phyloP scores from a whole-genome alignment of 176 grass and related monocot genomes.

The Pharus latifolius region DNA sequence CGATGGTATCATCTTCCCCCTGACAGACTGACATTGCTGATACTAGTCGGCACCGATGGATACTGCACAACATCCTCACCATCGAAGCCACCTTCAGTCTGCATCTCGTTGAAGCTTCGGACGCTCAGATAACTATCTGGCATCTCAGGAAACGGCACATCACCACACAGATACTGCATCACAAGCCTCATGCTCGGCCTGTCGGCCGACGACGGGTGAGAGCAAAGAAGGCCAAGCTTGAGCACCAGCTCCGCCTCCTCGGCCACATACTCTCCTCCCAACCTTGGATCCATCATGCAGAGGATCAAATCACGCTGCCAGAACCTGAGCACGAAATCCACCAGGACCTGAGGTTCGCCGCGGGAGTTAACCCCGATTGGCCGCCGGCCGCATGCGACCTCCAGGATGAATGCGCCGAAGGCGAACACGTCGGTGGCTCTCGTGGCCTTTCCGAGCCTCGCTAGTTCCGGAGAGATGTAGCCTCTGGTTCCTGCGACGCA shows the following conservation, averaged over 20 bases:
- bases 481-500: neutral
- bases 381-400: neutral
- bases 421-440: too few species aligned
- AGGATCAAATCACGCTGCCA: neutral
- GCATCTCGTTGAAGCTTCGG: neutral
- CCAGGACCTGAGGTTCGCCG: neutral
- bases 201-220: neutral
- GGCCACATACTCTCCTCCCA: neutral
- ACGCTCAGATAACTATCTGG: neutral
- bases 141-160: neutral
- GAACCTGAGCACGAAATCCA: neutral
- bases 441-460: neutral
- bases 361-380: neutral
- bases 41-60: too few species aligned
- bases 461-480: neutral
- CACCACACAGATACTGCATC: neutral
- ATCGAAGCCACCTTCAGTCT: neutral
- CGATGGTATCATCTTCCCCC: too few species aligned
- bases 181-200: neutral
- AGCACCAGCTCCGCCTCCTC: neutral
- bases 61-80: too few species aligned
- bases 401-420: neutral
- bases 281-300: neutral
- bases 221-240: neutral
- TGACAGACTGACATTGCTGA: too few species aligned